A percentile compares a stretch with the other conserved stretches of the same genome.
Conservation (phyloP, 106 monocot genomes). For the Dendrobium nobile region DNA sequence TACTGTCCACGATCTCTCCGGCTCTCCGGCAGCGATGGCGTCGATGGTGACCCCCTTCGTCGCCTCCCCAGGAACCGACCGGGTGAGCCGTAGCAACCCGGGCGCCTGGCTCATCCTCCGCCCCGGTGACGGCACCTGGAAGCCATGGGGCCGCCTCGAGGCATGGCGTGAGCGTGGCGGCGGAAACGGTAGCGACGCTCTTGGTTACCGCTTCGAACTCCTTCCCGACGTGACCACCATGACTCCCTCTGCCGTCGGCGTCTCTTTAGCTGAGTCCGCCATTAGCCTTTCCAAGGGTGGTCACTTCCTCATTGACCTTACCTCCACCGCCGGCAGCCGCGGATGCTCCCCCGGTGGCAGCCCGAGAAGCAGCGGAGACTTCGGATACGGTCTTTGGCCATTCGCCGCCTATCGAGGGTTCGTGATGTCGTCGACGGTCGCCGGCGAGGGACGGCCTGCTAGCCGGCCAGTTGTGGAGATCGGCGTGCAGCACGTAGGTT, state of each 20-base stretch:
- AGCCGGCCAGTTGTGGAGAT: conserved; percentile 73
- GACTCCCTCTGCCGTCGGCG: conserved; percentile 18
- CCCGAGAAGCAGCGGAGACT: conserved; percentile 74
- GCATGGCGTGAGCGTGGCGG: conserved; percentile 89
- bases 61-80: conserved; percentile 73
- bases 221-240: conserved; percentile 45
- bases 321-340: conserved; percentile 12
- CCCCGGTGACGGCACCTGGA: conserved; percentile 75
- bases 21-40: conserved; percentile 79
- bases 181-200: conserved; percentile 30
- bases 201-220: conserved; percentile 66
- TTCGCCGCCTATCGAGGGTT: conserved; percentile 56
- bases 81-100: conserved; percentile 78
- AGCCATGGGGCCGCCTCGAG: conserved; percentile 91
- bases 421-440: conserved; percentile 88
- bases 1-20: conserved; percentile 88
- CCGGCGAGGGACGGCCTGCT: conserved; percentile 43
- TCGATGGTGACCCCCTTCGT: conserved; percentile 95
- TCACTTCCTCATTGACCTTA: conserved; percentile 63
- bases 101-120: conserved; percentile 90
- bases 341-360: conserved; percentile 55
- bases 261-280: conserved; percentile 46
- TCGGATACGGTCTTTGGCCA: conserved; percentile 51
- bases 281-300: conserved; percentile 61
- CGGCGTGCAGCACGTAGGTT: conserved; percentile 79